These are phyloP conservation scores for Teratosphaeria gauchensis DNA, from an alignment of 2,329 filamentous ascomycete genomes.

Conservation along the genomic window DNA sequence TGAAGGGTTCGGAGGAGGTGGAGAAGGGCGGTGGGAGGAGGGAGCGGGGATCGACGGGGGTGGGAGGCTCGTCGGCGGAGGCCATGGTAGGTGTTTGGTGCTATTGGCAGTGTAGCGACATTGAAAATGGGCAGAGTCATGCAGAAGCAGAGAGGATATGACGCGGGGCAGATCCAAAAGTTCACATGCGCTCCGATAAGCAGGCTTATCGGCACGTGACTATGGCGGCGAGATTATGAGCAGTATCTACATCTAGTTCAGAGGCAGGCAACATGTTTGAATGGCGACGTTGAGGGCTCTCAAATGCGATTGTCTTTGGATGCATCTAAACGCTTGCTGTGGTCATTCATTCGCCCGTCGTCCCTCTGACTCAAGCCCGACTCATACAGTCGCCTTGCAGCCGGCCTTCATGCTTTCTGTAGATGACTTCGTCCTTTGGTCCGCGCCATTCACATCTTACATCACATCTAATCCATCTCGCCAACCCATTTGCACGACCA, in stretches of 20 bases:
- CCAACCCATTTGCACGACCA: neutral
- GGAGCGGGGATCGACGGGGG: neutral
- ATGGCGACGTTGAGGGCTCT: no score
- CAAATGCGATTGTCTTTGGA: neutral
- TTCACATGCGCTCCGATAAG: neutral
- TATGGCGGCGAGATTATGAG: neutral
- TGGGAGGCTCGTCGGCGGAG: neutral
- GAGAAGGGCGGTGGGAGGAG: constrained; percentile 51
- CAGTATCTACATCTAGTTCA: no score
- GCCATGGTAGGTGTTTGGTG: neutral
- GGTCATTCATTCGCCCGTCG: neutral
- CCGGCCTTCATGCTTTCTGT: no score
- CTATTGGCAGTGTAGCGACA: neutral
- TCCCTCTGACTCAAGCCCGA: neutral
- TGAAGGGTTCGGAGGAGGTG: constrained; percentile 48
- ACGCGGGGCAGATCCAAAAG: neutral
- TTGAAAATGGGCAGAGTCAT: neutral
- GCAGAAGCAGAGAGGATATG: neutral
- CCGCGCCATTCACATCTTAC: no score
- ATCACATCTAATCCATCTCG: neutral
- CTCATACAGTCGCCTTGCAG: neutral
- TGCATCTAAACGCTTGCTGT: neutral
- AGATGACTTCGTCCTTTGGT: no score
- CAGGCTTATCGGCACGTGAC: neutral
- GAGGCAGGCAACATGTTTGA: neutral